Conservation (phyloP, 1,139 yeast species). For the Debaryomyces udenii region DNA sequence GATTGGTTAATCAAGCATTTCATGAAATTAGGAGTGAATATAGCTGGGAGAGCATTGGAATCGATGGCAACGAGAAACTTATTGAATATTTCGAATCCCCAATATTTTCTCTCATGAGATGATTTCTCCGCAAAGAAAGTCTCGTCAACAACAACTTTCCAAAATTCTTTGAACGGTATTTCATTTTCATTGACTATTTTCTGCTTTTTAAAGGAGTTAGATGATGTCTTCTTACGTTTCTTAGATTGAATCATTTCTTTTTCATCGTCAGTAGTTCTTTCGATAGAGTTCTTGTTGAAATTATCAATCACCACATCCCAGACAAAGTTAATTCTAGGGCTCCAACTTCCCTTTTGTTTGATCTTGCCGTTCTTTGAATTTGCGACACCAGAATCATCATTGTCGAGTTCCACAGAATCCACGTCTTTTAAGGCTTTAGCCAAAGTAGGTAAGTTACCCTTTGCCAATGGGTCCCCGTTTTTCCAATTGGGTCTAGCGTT, state of each 20-base stretch:
- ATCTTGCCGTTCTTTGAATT: conserved; percentile 20
- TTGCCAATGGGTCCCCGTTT: conserved; percentile 68
- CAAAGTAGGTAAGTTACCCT: conserved; percentile 62
- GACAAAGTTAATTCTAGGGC: conserved; percentile 77
- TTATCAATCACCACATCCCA: conserved; percentile 69
- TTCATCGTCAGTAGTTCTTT: conserved; percentile 14
- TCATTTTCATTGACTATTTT: conserved; percentile 22
- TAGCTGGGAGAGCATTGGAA: conserved; percentile 32
- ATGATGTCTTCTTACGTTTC: conserved; percentile 34
- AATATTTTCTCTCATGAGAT: conserved; percentile 82
- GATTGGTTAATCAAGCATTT: conserved; percentile 80
- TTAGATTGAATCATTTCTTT: conserved; percentile 22
- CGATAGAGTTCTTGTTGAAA: conserved; percentile 28
- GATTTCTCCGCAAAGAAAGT: conserved; percentile 74
- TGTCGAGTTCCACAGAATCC: conserved; percentile 39
- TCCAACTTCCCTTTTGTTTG: conserved; percentile 71
- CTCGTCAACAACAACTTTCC: conserved; percentile 81
- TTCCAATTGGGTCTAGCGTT: conserved; percentile 60
- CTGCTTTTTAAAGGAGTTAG: conserved; percentile 36
- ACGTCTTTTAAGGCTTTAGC: conserved; percentile 69
- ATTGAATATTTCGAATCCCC: conserved; percentile 79
- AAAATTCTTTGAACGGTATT: conserved; percentile 66
- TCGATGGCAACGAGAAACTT: conserved; percentile 43
- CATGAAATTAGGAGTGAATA: conserved; percentile 73
- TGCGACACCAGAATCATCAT: conserved; percentile 33